A percentile compares a stretch with the other conserved stretches of the same genome.
These are phyloP conservation scores for Puccinia horiana DNA, from an alignment of 1,284 basidiomycete species.

Conservation along the genomic window DNA sequence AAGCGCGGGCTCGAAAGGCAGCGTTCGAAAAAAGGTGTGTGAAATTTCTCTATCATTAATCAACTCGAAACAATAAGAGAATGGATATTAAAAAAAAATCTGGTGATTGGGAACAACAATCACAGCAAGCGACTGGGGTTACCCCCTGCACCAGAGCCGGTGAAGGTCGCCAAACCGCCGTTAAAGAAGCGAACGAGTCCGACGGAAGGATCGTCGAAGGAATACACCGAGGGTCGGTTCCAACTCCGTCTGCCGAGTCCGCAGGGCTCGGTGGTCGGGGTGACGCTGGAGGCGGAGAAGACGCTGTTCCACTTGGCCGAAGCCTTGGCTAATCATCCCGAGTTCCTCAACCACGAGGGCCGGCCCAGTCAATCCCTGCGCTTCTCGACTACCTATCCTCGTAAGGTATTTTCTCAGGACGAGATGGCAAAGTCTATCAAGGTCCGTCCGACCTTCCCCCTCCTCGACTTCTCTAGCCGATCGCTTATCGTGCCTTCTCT, in stretches of 20 bases:
- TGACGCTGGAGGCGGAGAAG: slow-evolving; percentile 10
- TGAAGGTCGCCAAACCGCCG: background rate
- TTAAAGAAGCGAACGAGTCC: background rate
- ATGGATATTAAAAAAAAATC: background rate
- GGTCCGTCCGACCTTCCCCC: background rate
- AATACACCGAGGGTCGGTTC: slow-evolving; percentile 28
- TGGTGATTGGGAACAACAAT: background rate
- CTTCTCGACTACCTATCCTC: slow-evolving; percentile 34
- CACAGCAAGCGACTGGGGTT: slow-evolving; percentile 9
- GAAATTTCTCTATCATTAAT: background rate
- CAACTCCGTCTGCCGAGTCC: slow-evolving; percentile 13
- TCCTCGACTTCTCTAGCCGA: background rate
- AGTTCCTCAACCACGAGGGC: background rate
- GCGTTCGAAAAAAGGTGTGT: slow-evolving; percentile 75
- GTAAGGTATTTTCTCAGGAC: slow-evolving; percentile 12
- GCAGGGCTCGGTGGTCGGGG: background rate
- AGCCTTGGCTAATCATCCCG: slow-evolving; percentile 6
- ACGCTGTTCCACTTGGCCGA: slow-evolving; percentile 15
- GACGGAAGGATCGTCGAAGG: background rate
- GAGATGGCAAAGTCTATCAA: slow-evolving; percentile 38
- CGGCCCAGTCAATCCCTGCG: background rate
- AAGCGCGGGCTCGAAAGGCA: slow-evolving; percentile 78
- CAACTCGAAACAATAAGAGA: background rate
- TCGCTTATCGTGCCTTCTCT: background rate
- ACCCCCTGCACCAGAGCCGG: background rate